A percentile compares a stretch with the other conserved stretches of the same genome.
These are phyloP conservation scores for Saussurea involucrata DNA, from an alignment of 129 eudicot species.

Conservation along the genomic window DNA sequence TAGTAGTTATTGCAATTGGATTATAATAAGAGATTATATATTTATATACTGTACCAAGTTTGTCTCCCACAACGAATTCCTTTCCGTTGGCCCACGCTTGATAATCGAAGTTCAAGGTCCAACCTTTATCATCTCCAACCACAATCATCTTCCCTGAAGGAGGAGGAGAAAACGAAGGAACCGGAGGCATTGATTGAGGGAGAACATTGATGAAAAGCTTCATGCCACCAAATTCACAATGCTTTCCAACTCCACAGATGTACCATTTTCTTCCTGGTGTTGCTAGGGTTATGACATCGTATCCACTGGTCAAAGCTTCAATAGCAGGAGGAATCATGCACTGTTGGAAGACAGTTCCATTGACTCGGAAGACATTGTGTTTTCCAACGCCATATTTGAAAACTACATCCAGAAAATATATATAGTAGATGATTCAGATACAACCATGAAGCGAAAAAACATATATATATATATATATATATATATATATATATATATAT, in stretches of 20 bases:
- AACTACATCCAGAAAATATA: not conserved
- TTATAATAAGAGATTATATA: not conserved
- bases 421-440: not conserved
- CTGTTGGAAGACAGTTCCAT: not conserved
- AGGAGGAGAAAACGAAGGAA: not conserved
- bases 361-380: not conserved
- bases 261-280: conserved; percentile 2
- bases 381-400: conserved; percentile 1
- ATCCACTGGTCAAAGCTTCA: not conserved
- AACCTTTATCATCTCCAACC: conserved; percentile 25
- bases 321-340: not conserved
- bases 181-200: conserved; percentile 1
- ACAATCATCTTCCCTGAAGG: conserved; percentile 8
- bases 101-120: conserved; percentile 27
- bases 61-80: conserved; percentile 22
- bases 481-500: too few relatives aligned
- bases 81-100: conserved; percentile 29
- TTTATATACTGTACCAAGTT: conserved; percentile 18
- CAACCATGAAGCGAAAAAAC: not conserved
- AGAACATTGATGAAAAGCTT: conserved; percentile 24
- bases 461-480: not conserved
- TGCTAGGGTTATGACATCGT: not conserved
- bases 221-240: not conserved
- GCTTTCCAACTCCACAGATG: conserved; percentile 11
- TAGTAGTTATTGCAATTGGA: not conserved